Base-by-base conservation (phyloP, 768 basidiomycete genomes). In the Phylloporus arenicola region DNA sequence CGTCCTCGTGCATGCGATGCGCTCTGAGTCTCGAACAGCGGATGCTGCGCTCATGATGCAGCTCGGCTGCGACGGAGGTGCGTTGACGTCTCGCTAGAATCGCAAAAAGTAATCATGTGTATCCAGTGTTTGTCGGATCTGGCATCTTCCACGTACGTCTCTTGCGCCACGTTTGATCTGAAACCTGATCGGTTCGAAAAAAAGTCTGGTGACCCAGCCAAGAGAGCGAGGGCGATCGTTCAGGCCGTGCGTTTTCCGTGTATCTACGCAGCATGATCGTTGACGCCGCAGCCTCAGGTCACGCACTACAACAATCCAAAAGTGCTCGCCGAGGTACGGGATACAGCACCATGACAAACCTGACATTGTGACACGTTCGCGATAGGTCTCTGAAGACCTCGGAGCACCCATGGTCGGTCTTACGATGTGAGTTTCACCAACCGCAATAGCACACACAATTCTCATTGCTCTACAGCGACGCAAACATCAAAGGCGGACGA, bases 21-120 rank as follows among this genome's bases (percentile, higher is more conserved):
- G 13, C 13, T 35, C 48, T 55, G 20, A 56, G 12, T 29, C 22
- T 22, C 25, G 20, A 9, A 57, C 53, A 83, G 92, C 90, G 57
- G 95, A 99, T 68, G 95, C 95, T 14, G 96, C 96, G 4, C 70
- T 97, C 55, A 96, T 97, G 95, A 98, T 98, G 94, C 92, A 95
- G 64, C 80, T 98, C 31, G 92, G 95, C 31, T 92, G 92, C 68
- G 95, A 95, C 64, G 92, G 94, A 75, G 88, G 93, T 93, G 62
- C 55, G 83, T 68, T 14, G 43, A 38, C 40, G 17, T 16, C 50
- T 49, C 43, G 16, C 19, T 24, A 4, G 6, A 20, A 41, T 38
- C 27, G 11, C 29, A 8, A 20, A n/a, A 4, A 30, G 2, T 56
- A 22, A 45, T 47, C 52, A 47, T 46, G 19, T 43, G 9, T 40